Percentiles rank a stretch among this genome's conserved stretches.
phyloP scores from a whole-genome alignment of 1,284 basidiomycete genomes.

The Cystobasidiaceae sp. region DNA sequence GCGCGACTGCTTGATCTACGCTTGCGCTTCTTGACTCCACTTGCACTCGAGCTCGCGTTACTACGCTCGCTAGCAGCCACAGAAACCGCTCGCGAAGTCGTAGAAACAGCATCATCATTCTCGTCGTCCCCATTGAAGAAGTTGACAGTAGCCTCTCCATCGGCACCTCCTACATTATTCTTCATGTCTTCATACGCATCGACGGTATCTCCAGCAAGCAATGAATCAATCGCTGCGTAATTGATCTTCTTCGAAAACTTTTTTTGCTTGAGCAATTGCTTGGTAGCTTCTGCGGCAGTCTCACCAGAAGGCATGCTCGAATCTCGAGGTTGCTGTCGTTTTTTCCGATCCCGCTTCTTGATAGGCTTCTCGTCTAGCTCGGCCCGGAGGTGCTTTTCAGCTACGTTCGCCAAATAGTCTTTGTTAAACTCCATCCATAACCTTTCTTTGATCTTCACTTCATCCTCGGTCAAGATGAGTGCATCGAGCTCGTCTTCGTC shows the following conservation, averaged over 20 bases:
- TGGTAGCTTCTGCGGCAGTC: conserved; percentile 72
- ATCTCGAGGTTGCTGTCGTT: conserved; percentile 61
- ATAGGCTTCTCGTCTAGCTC: conserved; percentile 52
- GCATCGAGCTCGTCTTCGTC: conserved; percentile 90
- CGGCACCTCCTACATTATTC: background rate
- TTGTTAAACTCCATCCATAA: conserved; percentile 96
- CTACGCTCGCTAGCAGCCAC: background rate
- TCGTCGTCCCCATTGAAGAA: conserved; percentile 20
- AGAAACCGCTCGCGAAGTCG: conserved; percentile 15
- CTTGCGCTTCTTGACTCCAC: too few relatives aligned
- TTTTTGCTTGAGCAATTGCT: conserved; percentile 71
- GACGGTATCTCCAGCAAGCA: conserved; percentile 56
- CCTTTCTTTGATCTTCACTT: conserved; percentile 82
- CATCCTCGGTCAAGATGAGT: conserved; percentile 73
- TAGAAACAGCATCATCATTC: conserved; percentile 1
- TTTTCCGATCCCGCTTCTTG: conserved; percentile 51
- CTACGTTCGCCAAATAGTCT: conserved; percentile 85
- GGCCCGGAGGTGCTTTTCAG: conserved; percentile 44
- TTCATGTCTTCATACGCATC: background rate
- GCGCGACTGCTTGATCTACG: too few relatives aligned
- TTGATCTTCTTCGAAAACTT: conserved; percentile 80
- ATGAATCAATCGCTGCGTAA: conserved; percentile 71
- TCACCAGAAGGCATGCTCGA: conserved; percentile 59
- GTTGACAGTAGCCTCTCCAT: background rate
- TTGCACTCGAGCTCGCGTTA: background rate